Evolutionary conservation across 2,329 filamentous ascomycete species (phyloP).

Genomic region (Incumbomyces lentus): DNA sequence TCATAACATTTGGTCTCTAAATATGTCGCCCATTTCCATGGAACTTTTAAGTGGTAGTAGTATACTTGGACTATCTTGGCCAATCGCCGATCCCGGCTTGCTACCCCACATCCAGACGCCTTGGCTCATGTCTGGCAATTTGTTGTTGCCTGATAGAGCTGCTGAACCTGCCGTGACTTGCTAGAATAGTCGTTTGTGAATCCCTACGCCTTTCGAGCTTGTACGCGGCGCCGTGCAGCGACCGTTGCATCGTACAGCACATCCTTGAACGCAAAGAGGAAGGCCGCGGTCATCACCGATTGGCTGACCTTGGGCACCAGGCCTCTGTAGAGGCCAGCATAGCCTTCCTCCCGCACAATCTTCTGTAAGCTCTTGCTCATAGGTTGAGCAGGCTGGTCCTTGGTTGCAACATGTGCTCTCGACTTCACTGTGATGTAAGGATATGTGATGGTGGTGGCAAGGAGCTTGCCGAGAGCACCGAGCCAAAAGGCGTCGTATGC

Average conservation of each 20-base stretch:
- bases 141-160: no score
- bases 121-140: no score
- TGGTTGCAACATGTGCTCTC: constrained; percentile 82
- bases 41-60: no score
- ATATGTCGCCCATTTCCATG: no score
- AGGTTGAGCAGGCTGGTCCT: constrained; percentile 65
- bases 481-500: constrained; percentile 82
- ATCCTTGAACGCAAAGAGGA: constrained; percentile 97
- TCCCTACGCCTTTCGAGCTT: neutral
- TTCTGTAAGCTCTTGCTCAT: constrained; percentile 67
- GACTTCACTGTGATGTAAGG: constrained; percentile 99
- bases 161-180: no score
- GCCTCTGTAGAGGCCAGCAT: constrained; percentile 75
- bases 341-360: constrained; percentile 84
- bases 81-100: no score
- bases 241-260: constrained; percentile 61
- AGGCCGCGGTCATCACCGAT: constrained; percentile 89
- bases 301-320: constrained; percentile 95
- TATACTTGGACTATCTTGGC: no score
- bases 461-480: constrained; percentile 84
- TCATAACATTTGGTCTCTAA: no score
- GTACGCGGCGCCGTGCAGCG: constrained; percentile 2
- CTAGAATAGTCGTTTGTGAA: no score
- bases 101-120: no score
- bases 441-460: constrained; percentile 89